Evolutionary conservation across 768 basidiomycete genomes (phyloP).

Genomic region (Podaxis rugospora): DNA sequence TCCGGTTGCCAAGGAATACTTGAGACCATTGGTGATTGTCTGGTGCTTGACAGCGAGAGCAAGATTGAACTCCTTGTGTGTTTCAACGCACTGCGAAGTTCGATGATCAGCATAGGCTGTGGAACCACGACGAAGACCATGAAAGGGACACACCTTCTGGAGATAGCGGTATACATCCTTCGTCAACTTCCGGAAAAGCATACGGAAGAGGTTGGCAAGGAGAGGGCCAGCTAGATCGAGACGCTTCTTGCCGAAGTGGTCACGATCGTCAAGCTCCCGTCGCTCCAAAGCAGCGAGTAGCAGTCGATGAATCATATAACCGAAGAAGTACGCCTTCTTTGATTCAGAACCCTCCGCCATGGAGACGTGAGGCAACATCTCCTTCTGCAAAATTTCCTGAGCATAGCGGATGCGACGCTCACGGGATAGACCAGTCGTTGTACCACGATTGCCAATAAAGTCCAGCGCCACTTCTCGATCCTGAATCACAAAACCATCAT

Average conservation of each 20-base stretch:
- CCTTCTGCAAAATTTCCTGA: slow-evolving; percentile 96
- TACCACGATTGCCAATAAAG: slow-evolving; percentile 98
- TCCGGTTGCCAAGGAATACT: slow-evolving; percentile 96
- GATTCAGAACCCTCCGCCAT: slow-evolving; percentile 95
- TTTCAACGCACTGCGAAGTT: slow-evolving; percentile 83
- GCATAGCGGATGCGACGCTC: slow-evolving; percentile 95
- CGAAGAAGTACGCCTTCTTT: slow-evolving; percentile 99
- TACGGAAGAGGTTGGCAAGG: slow-evolving; percentile 94
- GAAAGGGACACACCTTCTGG: slow-evolving; percentile 68
- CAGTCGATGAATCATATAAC: slow-evolving; percentile 98
- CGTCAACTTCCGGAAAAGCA: slow-evolving; percentile 95
- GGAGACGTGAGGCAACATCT: slow-evolving; percentile 96
- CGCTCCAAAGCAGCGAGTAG: slow-evolving; percentile 91
- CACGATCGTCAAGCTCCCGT: slow-evolving; percentile 95
- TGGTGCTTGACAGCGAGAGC: slow-evolving; percentile 91
- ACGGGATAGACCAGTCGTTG: slow-evolving; percentile 85
- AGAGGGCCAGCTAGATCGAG: slow-evolving; percentile 94
- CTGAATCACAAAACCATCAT: slow-evolving; percentile 97
- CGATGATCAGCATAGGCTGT: background rate
- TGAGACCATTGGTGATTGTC: slow-evolving; percentile 96
- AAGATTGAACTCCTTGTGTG: slow-evolving; percentile 92
- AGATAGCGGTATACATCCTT: slow-evolving; percentile 96
- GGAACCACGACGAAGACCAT: background rate
- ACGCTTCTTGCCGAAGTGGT: slow-evolving; percentile 98
- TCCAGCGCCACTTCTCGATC: slow-evolving; percentile 96